Evolutionary conservation across 768 basidiomycete species (phyloP).

Genomic region (Gloeophyllum trabeum): DNA sequence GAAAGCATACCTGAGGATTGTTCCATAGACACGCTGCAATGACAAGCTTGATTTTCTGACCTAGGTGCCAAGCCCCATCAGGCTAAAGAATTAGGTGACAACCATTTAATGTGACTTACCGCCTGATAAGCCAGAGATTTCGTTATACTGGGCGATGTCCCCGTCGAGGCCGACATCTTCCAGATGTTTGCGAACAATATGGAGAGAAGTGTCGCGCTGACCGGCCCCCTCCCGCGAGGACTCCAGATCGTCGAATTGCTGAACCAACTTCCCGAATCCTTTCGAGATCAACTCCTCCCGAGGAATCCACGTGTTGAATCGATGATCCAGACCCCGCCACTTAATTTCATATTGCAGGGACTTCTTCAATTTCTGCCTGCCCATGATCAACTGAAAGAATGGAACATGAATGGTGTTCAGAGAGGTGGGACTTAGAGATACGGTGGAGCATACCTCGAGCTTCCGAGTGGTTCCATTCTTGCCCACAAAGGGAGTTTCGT

Average conservation of each 20-base stretch:
- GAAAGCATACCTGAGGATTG: conserved; percentile 65
- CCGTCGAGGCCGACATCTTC: conserved; percentile 96
- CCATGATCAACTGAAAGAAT: conserved; percentile 60
- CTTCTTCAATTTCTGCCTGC: conserved; percentile 96
- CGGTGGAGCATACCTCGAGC: conserved; percentile 75
- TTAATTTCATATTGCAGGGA: conserved; percentile 89
- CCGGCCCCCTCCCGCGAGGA: conserved; percentile 94
- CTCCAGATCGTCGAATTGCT: conserved; percentile 95
- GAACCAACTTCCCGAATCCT: conserved; percentile 82
- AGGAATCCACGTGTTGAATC: conserved; percentile 85
- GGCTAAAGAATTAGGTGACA: conserved; percentile 5
- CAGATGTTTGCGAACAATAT: conserved; percentile 80
- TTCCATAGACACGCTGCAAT: conserved; percentile 95
- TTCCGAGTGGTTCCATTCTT: conserved; percentile 86
- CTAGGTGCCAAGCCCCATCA: conserved; percentile 25
- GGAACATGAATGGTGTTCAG: too few species aligned
- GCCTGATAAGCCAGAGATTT: conserved; percentile 89
- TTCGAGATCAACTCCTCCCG: conserved; percentile 79
- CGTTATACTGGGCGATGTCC: conserved; percentile 97
- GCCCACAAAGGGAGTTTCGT: conserved; percentile 84
- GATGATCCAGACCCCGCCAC: conserved; percentile 76
- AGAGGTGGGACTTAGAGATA: conserved; percentile 2
- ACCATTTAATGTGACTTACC: conserved; percentile 32
- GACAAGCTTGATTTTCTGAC: conserved; percentile 95
- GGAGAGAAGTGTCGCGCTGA: conserved; percentile 70